Percentiles rank a stretch among this genome's conserved stretches.
phyloP scores from a whole-genome alignment of 805 yeast genomes.

The Zygotorulaspora florentina region DNA sequence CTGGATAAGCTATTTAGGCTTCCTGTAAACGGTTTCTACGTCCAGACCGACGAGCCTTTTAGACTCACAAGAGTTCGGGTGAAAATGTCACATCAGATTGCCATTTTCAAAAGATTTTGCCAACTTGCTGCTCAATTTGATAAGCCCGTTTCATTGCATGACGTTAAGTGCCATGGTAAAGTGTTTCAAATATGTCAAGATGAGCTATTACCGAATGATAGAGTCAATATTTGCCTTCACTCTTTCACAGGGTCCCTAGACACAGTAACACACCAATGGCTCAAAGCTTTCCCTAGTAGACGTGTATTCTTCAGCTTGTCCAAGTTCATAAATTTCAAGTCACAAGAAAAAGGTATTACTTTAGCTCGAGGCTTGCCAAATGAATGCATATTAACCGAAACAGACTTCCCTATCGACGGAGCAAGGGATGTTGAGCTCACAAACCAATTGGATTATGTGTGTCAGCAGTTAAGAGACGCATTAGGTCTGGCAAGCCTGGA shows the following conservation, averaged over 20 bases:
- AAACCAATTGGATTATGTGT: slow-evolving; percentile 14
- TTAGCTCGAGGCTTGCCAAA: slow-evolving; percentile 36
- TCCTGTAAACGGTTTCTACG: slow-evolving; percentile 56
- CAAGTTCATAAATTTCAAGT: slow-evolving; percentile 30
- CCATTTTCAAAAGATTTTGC: slow-evolving; percentile 49
- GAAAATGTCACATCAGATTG: slow-evolving; percentile 58
- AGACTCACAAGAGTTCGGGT: slow-evolving; percentile 49
- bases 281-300: slow-evolving; percentile 14
- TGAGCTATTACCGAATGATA: slow-evolving; percentile 23
- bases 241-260: slow-evolving; percentile 84
- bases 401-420: slow-evolving; percentile 41
- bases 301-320: slow-evolving; percentile 33
- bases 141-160: slow-evolving; percentile 70
- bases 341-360: slow-evolving; percentile 28
- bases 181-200: slow-evolving; percentile 40
- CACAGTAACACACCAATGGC: slow-evolving; percentile 49
- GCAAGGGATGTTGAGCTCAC: slow-evolving; percentile 12
- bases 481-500: slow-evolving; percentile 5
- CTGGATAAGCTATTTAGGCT: slow-evolving; percentile 71
- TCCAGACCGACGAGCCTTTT: slow-evolving; percentile 30
- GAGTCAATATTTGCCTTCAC: slow-evolving; percentile 56
- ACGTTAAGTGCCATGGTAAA: slow-evolving; percentile 73
- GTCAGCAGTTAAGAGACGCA: slow-evolving; percentile 9
- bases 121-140: slow-evolving; percentile 46
- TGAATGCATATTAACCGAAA: slow-evolving; percentile 45